Evolutionary conservation across 1,139 yeast genomes (phyloP), one percentile per base, ranked within the genome.

Genomic region (Protomyces arabidopsidicola): DNA sequence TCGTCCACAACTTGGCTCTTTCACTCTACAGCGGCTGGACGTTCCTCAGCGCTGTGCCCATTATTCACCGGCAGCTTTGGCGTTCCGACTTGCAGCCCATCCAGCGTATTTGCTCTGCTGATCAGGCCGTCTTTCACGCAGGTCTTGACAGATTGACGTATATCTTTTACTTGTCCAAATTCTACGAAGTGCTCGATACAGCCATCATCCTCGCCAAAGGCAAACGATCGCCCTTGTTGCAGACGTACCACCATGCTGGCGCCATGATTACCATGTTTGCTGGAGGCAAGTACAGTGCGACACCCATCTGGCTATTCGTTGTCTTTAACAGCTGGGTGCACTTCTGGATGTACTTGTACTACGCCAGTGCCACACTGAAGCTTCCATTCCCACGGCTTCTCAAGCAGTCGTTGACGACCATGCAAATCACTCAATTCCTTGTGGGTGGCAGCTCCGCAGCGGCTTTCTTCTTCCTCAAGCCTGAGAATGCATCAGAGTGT

Each of bases 201-300:
- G 74, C 82, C 53, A 83, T 86, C 69, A 86, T 86, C 67, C 78
- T 86, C 65, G 78, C 85, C 67, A 86, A 86, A 75, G 91, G 91
- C 55, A 80, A 82, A 72, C 87, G 86, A 50, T 82, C 88, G 14
- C 82, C 87, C 3, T 76, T 86, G 68, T 78, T 86, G 70, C 91
- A 86, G 75, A 84, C 88, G 67, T 86, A 86, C 74, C 91, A 86
- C 73, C 93, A 87, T 73, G 83, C 91, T 1, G 93, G 91, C 48
- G 93, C 93, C 58, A 86, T 86, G 86, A 78, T 86, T 76, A 85
- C 89, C 69, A 86, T 86, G 91, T 86, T 90, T 90, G 83, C 88
- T 2, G 93, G 91, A 2, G 82, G 85, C 65, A 77, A 91, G 65
- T 87, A 77, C 73, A 82, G 83, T 65, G 82, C 89, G 12, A 89